Evolutionary conservation across 345 rosid species (phyloP), one percentile per base, ranked within the genome.

Genomic region (Eucalyptus leucophloia): DNA sequence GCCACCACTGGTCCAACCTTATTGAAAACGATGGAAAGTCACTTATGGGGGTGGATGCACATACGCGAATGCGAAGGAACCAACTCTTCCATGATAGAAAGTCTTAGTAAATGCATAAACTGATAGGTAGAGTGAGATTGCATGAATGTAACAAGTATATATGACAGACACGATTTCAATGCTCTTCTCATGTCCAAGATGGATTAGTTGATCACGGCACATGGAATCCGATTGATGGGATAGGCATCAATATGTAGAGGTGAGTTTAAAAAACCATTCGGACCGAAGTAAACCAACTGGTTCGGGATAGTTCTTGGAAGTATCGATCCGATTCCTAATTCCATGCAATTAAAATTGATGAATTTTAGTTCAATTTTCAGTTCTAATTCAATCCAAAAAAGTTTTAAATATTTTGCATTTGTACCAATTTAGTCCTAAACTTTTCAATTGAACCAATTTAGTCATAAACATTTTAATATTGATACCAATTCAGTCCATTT

Each of bases 201-300:
- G 3, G 62, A 56, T 10, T 56, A 24, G 30, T 56, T 24, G 14
- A 56, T 23, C 62, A 56, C 13, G 28, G 62, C 62, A 56, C 10
- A 0, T 1, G 37, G 21, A 34, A 69, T 5, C 4, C 1, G 44
- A 34, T 5, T 56, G 62, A 56, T 26, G 30, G 3, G 30, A 26
- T 10, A 1, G 30, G 13, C 30, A 56, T 26, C 13, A 9, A 56
- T 56, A 56, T 10, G 30, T 56, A 23, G 62, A 11, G 13, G 30
- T 9, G 62, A 56, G 62, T 56, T 23, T 4, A 24, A 24, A 56
- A 26, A 56, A 24, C 62, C 62, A 56, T 26, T 56, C 0, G 1
- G 30, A 24, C 30, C 0, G 0, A 26, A 56, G 30, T 13, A 26
- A 56, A 56, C 14, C 1, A 5, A 2, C 0, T 23, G 7, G 30